A percentile compares a stretch with the other conserved stretches of the same genome.
Evolutionary conservation across 192 early-diverging fungal species (phyloP).

Genomic region (Phycomyces blakesleeanus): DNA sequence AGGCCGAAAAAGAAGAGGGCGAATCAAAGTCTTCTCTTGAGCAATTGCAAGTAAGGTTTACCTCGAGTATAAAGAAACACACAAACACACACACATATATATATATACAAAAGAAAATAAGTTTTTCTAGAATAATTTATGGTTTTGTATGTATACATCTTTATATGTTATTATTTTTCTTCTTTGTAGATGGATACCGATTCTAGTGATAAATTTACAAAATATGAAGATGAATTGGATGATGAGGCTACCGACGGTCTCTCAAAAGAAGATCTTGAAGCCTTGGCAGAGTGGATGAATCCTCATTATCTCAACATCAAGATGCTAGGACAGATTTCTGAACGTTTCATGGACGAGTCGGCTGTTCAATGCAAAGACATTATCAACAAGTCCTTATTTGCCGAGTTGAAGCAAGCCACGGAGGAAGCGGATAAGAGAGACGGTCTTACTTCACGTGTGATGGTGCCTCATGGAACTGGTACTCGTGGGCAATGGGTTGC

Average conservation of each 20-base stretch:
- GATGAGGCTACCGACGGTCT: constrained; percentile 32
- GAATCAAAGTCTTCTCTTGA: constrained; percentile 55
- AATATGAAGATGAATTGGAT: constrained; percentile 18
- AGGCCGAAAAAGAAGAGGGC: constrained; percentile 39
- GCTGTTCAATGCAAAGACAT: constrained; percentile 63
- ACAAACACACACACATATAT: too few species aligned
- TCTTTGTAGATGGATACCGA: constrained; percentile 9
- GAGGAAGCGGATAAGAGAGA: constrained; percentile 46
- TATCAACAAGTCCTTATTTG: constrained; percentile 43
- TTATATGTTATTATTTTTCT: neutral
- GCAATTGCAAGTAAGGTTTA: constrained; percentile 47
- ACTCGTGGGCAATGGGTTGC: constrained; percentile 52
- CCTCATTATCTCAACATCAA: constrained; percentile 56
- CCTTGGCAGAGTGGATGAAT: constrained; percentile 55
- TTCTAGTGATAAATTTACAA: constrained; percentile 32
- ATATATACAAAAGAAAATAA: too few species aligned
- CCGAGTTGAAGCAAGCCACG: constrained; percentile 34
- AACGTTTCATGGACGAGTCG: constrained; percentile 63
- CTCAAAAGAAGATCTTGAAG: constrained; percentile 43
- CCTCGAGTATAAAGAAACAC: too few species aligned
- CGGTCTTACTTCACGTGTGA: constrained; percentile 31
- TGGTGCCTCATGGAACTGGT: constrained; percentile 59
- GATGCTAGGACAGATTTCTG: constrained; percentile 51
- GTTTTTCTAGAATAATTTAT: too few species aligned
- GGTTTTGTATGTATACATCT: neutral